These are phyloP conservation scores for Cornus suecica DNA, from an alignment of 148 eudicot genomes.

Conservation along the genomic window DNA sequence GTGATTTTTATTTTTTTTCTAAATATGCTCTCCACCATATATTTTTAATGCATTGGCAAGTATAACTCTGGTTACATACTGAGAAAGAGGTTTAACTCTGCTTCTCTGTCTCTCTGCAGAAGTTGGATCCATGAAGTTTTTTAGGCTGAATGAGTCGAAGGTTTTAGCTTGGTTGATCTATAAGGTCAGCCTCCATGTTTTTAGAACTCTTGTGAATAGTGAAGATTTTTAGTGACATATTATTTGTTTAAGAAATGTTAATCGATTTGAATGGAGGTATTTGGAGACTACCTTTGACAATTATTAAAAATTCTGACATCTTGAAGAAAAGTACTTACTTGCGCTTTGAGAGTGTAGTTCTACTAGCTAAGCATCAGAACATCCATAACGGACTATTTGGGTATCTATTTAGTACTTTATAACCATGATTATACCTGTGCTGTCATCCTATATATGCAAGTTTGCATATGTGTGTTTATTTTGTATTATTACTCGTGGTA, in stretches of 20 bases:
- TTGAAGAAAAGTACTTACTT: too few species aligned
- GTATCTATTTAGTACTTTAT: too few species aligned
- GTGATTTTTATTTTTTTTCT: not conserved
- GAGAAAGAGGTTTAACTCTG: not conserved
- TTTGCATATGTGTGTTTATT: not conserved
- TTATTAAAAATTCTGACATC: too few species aligned
- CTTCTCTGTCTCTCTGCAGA: conserved; percentile 42
- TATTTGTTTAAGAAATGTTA: not conserved
- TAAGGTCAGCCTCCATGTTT: conserved; percentile 54
- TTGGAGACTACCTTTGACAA: too few species aligned
- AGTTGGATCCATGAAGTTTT: conserved; percentile 80
- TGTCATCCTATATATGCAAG: not conserved
- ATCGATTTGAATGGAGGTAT: not conserved
- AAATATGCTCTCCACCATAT: not conserved
- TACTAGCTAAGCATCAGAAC: too few species aligned
- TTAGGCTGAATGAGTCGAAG: conserved; percentile 87
- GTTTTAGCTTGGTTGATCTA: conserved; percentile 75
- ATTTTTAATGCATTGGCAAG: not conserved
- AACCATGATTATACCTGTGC: too few species aligned
- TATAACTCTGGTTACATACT: not conserved
- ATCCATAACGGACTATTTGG: too few species aligned
- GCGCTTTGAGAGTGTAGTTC: too few species aligned
- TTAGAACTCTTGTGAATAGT: not conserved
- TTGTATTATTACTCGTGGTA: not conserved
- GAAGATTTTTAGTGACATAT: not conserved